Base-by-base conservation (phyloP, 495 filamentous ascomycete species). In the Talaromyces stipitatus region DNA sequence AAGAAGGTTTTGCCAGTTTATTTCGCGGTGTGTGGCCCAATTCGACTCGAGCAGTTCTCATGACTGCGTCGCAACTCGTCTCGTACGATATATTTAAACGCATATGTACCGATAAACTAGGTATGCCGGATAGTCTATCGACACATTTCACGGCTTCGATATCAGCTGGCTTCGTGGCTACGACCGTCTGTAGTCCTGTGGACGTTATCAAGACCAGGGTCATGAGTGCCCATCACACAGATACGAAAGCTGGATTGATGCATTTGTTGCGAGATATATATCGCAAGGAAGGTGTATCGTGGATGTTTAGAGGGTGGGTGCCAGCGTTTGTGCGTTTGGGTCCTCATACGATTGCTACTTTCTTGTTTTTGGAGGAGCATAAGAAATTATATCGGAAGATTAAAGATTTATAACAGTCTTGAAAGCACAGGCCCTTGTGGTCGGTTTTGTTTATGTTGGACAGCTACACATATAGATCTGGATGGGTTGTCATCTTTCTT, bases 281-380 rank as follows among this genome's bases (percentile, higher is more conserved):
- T 59, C 82, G 78, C 60, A 80, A 83, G 54, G 92, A 98, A 68
- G 92, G 92, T 26, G 68, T 89, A 46, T 69, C 75, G 1, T 98
- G 94, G 94, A 89, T 91, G 81, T 97, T 97, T 72, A 86, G 87
- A 65, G 94, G 94, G n/a, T 98, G 94, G 94, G 87, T 96, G 45
- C 94, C 94, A 9, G 94, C 90, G 64, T 98, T 98, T 68, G 84
- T 96, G 56, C 80, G 94, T n/a, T 66, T 98, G 56, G 95, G 86
- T 23, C 87, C 87, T 41, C 94, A 98, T 78, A 98, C 94, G 2
- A 90, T 97, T 65, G 85, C 88, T 58, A 97, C 95, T 9, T 97
- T 98, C 62, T 66, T 98, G 59, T 97, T 97, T 71, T 75, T 98
- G 64, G 94, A 98, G 69, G 87, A 95, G 58, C 79, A 82, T 61